Evolutionary conservation across 192 early-diverging fungal genomes (phyloP).

Genomic region (Coemansia sp.): DNA sequence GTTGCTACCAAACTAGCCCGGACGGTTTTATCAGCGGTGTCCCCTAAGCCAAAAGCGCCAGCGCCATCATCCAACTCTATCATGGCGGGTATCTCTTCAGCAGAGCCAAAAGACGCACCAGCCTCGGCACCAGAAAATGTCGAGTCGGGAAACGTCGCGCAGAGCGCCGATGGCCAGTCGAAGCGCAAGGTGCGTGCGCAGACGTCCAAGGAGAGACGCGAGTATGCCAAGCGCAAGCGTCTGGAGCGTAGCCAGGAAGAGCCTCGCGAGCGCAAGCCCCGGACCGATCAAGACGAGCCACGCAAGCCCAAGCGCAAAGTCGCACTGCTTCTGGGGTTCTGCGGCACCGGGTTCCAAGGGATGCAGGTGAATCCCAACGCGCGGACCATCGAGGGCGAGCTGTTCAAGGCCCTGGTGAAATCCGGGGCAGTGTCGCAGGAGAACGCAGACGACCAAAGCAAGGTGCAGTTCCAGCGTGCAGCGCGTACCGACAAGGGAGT

Average conservation of each 20-base stretch:
- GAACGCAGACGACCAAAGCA: slow-evolving; percentile 79
- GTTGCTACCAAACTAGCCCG: not conserved
- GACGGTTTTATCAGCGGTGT: not conserved
- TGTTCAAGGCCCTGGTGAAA: slow-evolving; percentile 80
- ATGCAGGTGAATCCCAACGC: slow-evolving; percentile 91
- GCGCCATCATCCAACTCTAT: not conserved
- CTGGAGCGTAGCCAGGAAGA: slow-evolving; percentile 21
- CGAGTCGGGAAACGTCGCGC: too few relatives aligned
- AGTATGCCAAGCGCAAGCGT: slow-evolving; percentile 32
- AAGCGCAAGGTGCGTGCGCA: slow-evolving; percentile 25
- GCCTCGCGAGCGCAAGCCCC: slow-evolving; percentile 1
- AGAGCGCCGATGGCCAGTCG: too few relatives aligned
- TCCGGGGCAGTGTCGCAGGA: slow-evolving; percentile 82
- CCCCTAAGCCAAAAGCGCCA: not conserved
- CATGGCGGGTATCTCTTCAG: not conserved
- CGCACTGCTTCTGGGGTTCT: slow-evolving; percentile 87
- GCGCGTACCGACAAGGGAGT: slow-evolving; percentile 99
- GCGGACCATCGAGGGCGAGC: slow-evolving; percentile 82
- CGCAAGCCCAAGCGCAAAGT: slow-evolving; percentile 81
- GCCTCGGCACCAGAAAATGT: too few relatives aligned
- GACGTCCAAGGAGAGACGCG: slow-evolving; percentile 49
- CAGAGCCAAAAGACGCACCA: not conserved
- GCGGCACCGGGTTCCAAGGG: slow-evolving; percentile 93
- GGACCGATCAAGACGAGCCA: slow-evolving; percentile 28
- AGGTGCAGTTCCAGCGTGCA: slow-evolving; percentile 80